Evolutionary conservation across 306 rosid species (phyloP), one percentile per base, ranked within the genome.

Genomic region (Abrus pulchellus): DNA sequence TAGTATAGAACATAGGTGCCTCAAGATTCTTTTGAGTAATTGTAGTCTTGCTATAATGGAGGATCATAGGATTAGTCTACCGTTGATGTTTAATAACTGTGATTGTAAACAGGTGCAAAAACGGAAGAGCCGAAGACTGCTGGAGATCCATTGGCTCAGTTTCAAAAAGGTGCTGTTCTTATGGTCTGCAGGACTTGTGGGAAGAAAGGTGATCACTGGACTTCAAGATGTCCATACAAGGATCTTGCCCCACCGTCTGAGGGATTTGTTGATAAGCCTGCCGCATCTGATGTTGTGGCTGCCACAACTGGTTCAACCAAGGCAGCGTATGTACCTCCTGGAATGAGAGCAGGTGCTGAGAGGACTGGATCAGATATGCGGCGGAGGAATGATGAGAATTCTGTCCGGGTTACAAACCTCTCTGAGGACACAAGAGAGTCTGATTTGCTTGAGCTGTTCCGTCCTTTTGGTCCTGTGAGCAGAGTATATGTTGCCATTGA

Each of bases 161-260:
- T 88, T 45, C 83, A 87, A 3, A 91, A 86, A 41, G 94, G 97
- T 77, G 97, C 97, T 62, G 94, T 90, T 77, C 97, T 94, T 49
- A 94, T 90, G 94, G 89, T 94, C 28, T 94, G 99, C 84, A 88
- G 99, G 77, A 91, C 94, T 30, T 94, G 99, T 79, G 97, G 97
- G 50, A 94, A 90, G 88, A 93, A 94, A 83, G 99, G 99, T 65
- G 99, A 94, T 64, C 99, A 94, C 80, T 94, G 99, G 99, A 94
- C 97, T 63, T 90, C 98, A 27, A 88, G 93, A 83, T 94, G 98
- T 74, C 98, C 98, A 0, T 93, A 91, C 90, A 94, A 94, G 88
- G 99, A 94, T 88, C 95, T 94, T 8, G 92, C 95, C 10, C 83
- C 60, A n/a, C 97, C 83, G 1, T 6, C 88, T 5, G 97, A 90